These are phyloP conservation scores for Annona squamosa DNA, from an alignment of 164 flowering plant species.

Conservation along the genomic window DNA sequence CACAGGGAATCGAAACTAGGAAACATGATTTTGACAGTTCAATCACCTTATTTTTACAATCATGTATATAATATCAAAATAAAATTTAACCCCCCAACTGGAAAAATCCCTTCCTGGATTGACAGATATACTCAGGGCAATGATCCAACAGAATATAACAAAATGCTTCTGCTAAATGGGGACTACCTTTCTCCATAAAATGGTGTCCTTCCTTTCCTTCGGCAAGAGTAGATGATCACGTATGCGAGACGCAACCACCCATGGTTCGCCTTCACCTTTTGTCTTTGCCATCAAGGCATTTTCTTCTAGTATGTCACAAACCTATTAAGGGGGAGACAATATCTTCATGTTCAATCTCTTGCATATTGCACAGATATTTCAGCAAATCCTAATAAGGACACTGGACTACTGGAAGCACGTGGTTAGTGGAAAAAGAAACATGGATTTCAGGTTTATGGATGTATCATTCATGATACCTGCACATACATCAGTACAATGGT, in stretches of 20 bases:
- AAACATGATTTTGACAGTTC: no score
- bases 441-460: not conserved
- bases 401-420: not conserved
- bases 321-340: conserved; percentile 33
- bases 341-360: conserved; percentile 2
- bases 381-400: not conserved
- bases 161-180: conserved; percentile 3
- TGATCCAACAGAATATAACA: not conserved
- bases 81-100: no score
- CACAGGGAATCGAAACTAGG: no score
- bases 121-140: no score
- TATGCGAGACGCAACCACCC: conserved; percentile 82
- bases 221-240: conserved; percentile 88
- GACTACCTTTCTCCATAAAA: conserved; percentile 80
- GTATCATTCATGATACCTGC: not conserved
- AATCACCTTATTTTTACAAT: no score
- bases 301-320: conserved; percentile 93
- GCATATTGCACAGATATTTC: not conserved
- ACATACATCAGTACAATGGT: not conserved
- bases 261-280: conserved; percentile 53
- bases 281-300: conserved; percentile 51
- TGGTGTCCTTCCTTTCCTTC: conserved; percentile 64
- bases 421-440: not conserved
- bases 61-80: no score
- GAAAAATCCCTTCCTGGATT: no score